Evolutionary conservation across 2,329 filamentous ascomycete species (phyloP).

Genomic region (Akanthomyces lecanii): DNA sequence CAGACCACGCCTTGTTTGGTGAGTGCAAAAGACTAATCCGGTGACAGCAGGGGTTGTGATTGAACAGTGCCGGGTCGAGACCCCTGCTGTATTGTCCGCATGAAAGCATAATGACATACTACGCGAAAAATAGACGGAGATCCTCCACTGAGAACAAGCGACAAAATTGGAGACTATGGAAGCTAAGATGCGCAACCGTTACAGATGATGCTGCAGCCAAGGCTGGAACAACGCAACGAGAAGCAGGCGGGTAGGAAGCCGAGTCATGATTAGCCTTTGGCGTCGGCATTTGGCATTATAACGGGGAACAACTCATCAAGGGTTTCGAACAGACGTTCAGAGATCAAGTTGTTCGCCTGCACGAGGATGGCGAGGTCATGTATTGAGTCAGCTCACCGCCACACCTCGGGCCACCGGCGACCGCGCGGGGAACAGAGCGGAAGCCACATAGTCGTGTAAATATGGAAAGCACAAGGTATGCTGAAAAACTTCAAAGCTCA

Average conservation of each 20-base stretch:
- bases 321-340: not conserved
- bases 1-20: not conserved
- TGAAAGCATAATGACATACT: not conserved
- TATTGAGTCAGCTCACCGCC: not conserved
- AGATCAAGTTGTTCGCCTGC: not conserved
- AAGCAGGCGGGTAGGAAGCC: not conserved
- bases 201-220: not conserved
- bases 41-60: constrained; percentile 1
- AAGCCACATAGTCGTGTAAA: not conserved
- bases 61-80: not conserved
- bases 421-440: not conserved
- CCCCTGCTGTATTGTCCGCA: not conserved
- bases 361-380: not conserved
- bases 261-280: not conserved
- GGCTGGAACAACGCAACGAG: not conserved
- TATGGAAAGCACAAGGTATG: not conserved
- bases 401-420: not conserved
- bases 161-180: not conserved
- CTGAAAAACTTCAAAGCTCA: not conserved
- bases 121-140: not conserved
- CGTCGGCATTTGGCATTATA: not conserved
- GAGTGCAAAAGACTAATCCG: not conserved
- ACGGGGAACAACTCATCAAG: not conserved
- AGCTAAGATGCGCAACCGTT: not conserved
- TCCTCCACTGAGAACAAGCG: not conserved